These are phyloP conservation scores for Penstemon eatonii DNA, from an alignment of 257 asterid genomes.

Conservation along the genomic window DNA sequence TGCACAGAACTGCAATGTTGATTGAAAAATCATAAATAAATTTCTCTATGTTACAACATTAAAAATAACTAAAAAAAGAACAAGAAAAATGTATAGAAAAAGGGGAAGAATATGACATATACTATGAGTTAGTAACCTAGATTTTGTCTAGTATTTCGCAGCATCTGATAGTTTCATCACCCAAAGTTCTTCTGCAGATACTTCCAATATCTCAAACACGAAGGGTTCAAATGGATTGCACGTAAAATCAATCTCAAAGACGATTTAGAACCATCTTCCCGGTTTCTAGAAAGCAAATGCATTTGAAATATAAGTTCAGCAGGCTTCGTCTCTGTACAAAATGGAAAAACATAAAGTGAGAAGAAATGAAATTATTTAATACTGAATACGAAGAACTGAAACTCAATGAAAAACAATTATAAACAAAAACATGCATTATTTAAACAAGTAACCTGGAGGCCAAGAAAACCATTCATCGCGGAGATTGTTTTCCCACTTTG, in stretches of 20 bases:
- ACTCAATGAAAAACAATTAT: constrained; percentile 4
- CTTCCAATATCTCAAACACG: constrained; percentile 86
- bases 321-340: constrained; percentile 65
- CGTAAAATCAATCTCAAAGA: constrained; percentile 58
- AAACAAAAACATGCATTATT: background rate
- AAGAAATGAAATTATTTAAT: background rate
- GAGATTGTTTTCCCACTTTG: constrained; percentile 73
- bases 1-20: no score
- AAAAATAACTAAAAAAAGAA: no score
- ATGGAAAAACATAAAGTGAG: constrained; percentile 11
- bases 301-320: constrained; percentile 89
- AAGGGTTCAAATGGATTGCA: constrained; percentile 84
- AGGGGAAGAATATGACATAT: no score
- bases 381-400: background rate
- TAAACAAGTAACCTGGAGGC: constrained; percentile 65
- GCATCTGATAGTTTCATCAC: background rate
- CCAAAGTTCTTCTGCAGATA: constrained; percentile 42
- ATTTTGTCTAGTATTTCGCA: background rate
- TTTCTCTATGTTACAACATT: no score
- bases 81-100: no score
- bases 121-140: no score
- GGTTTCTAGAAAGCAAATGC: constrained; percentile 61
- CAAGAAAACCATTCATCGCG: constrained; percentile 79
- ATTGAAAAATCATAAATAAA: no score
- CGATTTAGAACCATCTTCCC: constrained; percentile 28